Percentiles rank a stretch among this genome's conserved stretches.
Evolutionary conservation across 2,329 filamentous ascomycete genomes (phyloP).

Genomic region (Pseudogymnoascus verrucosus): DNA sequence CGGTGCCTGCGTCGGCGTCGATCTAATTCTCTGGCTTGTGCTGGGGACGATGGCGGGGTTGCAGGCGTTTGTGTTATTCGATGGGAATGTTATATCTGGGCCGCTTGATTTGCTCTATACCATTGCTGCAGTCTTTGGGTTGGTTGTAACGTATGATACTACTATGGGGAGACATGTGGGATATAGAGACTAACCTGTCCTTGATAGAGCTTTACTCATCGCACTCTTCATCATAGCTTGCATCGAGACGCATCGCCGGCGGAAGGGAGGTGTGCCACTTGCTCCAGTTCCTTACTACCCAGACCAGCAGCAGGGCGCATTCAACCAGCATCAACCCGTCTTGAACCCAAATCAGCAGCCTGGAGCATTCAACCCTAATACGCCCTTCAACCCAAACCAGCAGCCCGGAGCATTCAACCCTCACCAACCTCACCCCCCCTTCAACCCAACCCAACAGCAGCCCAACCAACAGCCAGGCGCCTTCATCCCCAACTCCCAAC

Average conservation of each 20-base stretch:
- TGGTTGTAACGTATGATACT: neutral
- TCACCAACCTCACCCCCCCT: neutral
- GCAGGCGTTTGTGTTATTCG: too few species aligned
- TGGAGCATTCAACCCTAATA: neutral
- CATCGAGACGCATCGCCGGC: neutral
- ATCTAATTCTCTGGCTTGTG: neutral
- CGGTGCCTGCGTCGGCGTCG: neutral
- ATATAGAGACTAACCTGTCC: neutral
- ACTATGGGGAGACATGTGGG: neutral
- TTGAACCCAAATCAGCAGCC: neutral
- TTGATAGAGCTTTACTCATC: neutral
- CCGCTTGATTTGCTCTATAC: neutral
- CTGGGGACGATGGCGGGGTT: neutral
- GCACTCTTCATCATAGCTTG: neutral
- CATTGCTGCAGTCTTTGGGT: neutral
- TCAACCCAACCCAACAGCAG: too few species aligned
- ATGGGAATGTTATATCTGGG: too few species aligned
- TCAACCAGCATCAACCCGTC: neutral
- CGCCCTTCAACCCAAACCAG: neutral
- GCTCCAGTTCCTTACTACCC: neutral
- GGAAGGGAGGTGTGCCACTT: neutral
- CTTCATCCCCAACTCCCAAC: too few species aligned
- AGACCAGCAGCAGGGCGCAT: neutral
- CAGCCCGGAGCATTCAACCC: neutral
- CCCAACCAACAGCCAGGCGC: too few species aligned